Conservation (phyloP, 331 rosid species). For the Spiraea crenata region DNA sequence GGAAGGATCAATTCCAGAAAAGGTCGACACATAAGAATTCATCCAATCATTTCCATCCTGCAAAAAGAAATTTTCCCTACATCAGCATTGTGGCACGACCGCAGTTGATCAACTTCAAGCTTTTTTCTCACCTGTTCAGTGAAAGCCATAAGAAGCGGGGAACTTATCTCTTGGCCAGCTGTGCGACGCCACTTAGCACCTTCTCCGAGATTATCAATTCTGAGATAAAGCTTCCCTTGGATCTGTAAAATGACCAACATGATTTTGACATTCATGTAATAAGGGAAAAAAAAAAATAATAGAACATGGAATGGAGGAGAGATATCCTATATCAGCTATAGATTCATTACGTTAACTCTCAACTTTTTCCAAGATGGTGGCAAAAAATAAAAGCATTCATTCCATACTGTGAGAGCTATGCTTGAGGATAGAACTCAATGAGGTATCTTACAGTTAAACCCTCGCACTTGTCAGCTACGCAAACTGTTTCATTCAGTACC, state of each 20-base stretch:
- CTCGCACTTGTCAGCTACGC: slow-evolving; percentile 56
- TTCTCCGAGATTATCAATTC: slow-evolving; percentile 67
- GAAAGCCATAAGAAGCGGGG: slow-evolving; percentile 77
- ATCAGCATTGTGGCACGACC: neutral
- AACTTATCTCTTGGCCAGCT: slow-evolving; percentile 72
- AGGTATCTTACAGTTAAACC: slow-evolving; percentile 72
- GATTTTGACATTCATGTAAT: neutral
- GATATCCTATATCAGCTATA: neutral
- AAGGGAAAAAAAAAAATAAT: neutral
- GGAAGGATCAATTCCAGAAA: slow-evolving; percentile 36
- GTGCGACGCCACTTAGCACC: slow-evolving; percentile 92
- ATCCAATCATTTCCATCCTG: slow-evolving; percentile 41
- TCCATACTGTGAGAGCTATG: neutral
- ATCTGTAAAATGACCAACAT: slow-evolving; percentile 44
- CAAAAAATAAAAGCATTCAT: neutral
- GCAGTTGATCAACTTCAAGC: slow-evolving; percentile 12
- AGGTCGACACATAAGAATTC: slow-evolving; percentile 25
- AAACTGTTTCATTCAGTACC: slow-evolving; percentile 72
- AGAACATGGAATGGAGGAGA: neutral
- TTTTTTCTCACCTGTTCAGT: slow-evolving; percentile 57
- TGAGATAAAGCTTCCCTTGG: slow-evolving; percentile 68
- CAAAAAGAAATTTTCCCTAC: neutral
- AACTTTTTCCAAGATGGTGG: neutral
- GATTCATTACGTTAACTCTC: neutral
- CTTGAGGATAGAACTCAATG: slow-evolving; percentile 10